Evolutionary conservation across 495 filamentous ascomycete genomes (phyloP), one percentile per base, ranked within the genome.

Genomic region (Penicillium goetzii): DNA sequence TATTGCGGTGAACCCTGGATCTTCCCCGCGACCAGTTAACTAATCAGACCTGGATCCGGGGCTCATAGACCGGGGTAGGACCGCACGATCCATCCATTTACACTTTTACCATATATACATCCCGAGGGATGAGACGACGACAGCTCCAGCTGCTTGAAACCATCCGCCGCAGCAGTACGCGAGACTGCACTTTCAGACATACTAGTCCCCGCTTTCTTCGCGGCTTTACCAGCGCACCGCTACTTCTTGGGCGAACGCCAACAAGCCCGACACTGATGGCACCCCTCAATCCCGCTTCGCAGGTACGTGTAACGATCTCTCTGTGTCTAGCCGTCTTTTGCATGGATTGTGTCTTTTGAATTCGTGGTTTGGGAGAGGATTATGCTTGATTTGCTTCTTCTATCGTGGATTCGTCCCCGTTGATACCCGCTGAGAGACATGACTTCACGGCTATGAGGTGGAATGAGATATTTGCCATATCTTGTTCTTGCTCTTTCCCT

Each of bases 261-360:
- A 14, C 53, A 47, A 56, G 19, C 11, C 17, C 14, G 36, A 40
- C 36, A 21, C 52, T 34, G 47, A 78, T 78, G 76, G 68, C 76
- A n/a, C 76, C 69, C 10, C 64, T 78, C n/a, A 78, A 76, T 63
- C 61, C 65, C 32, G 62, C 59, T 45, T 74, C 76, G 25, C 66
- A 71, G 72, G 76, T 78, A 74, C 30, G 68, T 63, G 54, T 59
- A 52, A 68, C 57, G 45, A 28, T 68, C n/a, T 19, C 26, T 30
- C 19, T 59, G 45, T 55, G 54, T 33, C 40, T 60, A 58, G 25
- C 57, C 56, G 51, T 14, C n/a, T 15, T 33, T 1, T 25, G 51
- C 21, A 28, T 32, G 57, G 49, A 53, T 63, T 12, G 28, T 56
- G 19, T 56, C 25, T 26, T 40, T 9, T 9, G 0, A 36, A 2